Percentiles rank a stretch among this genome's conserved stretches.
These are phyloP conservation scores for Boletus subparvulus DNA, from an alignment of 768 basidiomycete genomes.

Conservation along the genomic window DNA sequence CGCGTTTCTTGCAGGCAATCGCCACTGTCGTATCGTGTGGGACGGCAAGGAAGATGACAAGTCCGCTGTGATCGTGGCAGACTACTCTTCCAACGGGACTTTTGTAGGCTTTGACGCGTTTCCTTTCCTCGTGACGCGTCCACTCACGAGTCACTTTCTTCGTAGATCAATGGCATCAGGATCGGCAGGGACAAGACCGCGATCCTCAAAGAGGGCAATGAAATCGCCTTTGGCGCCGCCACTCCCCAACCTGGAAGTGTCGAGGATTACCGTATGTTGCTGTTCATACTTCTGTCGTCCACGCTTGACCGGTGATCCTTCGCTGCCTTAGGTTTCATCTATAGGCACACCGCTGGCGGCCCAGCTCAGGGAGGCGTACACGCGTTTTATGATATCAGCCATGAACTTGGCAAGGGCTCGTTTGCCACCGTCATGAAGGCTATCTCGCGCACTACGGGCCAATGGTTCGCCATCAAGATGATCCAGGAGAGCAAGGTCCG, in stretches of 20 bases:
- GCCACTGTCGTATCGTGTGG: constrained; percentile 40
- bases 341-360: constrained; percentile 58
- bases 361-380: constrained; percentile 54
- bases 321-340: constrained; percentile 59
- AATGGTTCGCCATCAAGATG: constrained; percentile 86
- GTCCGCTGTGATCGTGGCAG: constrained; percentile 35
- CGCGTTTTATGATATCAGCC: constrained; percentile 61
- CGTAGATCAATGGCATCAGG: constrained; percentile 40
- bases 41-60: constrained; percentile 33
- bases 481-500: constrained; percentile 56
- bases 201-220: constrained; percentile 64
- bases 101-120: constrained; percentile 33
- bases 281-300: background rate
- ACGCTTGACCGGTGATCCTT: background rate
- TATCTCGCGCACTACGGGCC: constrained; percentile 65
- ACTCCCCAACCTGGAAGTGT: constrained; percentile 44
- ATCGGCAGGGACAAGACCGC: constrained; percentile 41
- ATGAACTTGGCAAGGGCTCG: constrained; percentile 83
- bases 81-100: constrained; percentile 46
- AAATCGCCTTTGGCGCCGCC: constrained; percentile 78
- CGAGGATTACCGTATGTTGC: constrained; percentile 73
- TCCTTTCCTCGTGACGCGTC: constrained; percentile 1
- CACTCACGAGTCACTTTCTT: constrained; percentile 8
- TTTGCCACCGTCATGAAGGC: constrained; percentile 92
- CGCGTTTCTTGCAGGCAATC: constrained; percentile 38